Evolutionary conservation across 1,139 yeast species (phyloP), one percentile per base, ranked within the genome.

Genomic region (Geotrichum candidum): DNA sequence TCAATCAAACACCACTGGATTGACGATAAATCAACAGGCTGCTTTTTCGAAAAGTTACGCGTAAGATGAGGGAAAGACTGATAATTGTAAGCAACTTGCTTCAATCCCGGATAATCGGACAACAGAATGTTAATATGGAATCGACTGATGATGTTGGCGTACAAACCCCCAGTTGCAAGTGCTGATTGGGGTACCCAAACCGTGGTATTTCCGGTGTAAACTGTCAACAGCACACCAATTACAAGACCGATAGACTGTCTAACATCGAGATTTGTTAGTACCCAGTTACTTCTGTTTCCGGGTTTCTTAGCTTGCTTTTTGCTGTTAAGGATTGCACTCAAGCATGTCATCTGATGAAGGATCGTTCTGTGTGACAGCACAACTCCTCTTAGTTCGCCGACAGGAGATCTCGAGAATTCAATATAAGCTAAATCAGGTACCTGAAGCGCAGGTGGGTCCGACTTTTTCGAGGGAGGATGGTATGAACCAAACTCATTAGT

Each of bases 321-420:
- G 61, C 76, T 64, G 56, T 72, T 71, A 25, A 94, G 76, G 33
- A 95, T 84, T 6, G 84, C 81, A 15, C 88, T 82, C 48, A 95
- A 72, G 60, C 90, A 83, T 63, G 84, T 82, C 94, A 94, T 90
- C 72, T 94, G 99, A 68, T 90, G 95, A 69, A 88, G 80, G 22
- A 95, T 83, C 0, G 97, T 91, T 64, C 90, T 80, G 70, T 94
- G 98, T 41, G 95, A 88, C 72, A 95, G 82, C 0, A 96, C 97
- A 51, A 95, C 96, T 6, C 99, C 99, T 61, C 97, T 81, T 46
- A 91, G 76, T 68, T 92, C 96, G 1, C 98, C 98, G 23, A 90
- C 84, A 0, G 98, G 96, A 1, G 96, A 88, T 67, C 95, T 82
- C 0, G 96, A 85, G 72, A 88, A 95, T 74, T 95, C 99, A 31